phyloP scores from a whole-genome alignment of 305 asterid species.

The Ruellia speciosa region DNA sequence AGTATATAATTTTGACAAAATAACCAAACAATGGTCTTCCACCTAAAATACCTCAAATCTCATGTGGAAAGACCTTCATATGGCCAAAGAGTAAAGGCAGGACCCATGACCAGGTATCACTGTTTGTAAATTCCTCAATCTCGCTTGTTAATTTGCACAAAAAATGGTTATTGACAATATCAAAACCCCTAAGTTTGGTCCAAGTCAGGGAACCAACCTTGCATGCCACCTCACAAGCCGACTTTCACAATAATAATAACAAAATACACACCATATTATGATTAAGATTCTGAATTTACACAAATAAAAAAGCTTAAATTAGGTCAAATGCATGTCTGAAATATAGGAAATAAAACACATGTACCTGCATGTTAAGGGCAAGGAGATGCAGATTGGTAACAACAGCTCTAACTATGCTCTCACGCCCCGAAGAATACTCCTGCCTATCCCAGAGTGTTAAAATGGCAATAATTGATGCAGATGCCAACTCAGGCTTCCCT shows the following conservation, averaged over 20 bases:
- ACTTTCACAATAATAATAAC: neutral
- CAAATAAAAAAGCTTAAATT: neutral
- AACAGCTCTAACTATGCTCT: constrained; percentile 89
- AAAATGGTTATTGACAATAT: neutral
- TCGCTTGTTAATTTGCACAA: neutral
- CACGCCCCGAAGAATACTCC: constrained; percentile 84
- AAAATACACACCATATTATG: neutral
- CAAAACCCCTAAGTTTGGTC: neutral
- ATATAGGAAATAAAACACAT: constrained; percentile 13
- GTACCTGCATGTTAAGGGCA: constrained; percentile 94
- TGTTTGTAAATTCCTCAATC: too few relatives aligned
- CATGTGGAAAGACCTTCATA: neutral
- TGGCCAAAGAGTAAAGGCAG: neutral
- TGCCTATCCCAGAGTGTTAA: constrained; percentile 96
- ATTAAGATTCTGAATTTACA: neutral
- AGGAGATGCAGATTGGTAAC: constrained; percentile 88
- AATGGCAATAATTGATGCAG: constrained; percentile 78
- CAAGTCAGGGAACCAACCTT: neutral
- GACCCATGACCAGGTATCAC: neutral
- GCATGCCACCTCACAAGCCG: neutral
- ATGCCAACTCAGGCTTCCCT: constrained; percentile 98
- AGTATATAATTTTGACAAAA: neutral
- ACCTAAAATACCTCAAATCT: neutral
- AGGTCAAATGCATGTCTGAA: constrained; percentile 3
- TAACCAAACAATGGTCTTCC: neutral